A percentile compares a stretch with the other conserved stretches of the same genome.
phyloP scores from a whole-genome alignment of 108 stramenopile species.

The Fragilariopsis cylindrus region DNA sequence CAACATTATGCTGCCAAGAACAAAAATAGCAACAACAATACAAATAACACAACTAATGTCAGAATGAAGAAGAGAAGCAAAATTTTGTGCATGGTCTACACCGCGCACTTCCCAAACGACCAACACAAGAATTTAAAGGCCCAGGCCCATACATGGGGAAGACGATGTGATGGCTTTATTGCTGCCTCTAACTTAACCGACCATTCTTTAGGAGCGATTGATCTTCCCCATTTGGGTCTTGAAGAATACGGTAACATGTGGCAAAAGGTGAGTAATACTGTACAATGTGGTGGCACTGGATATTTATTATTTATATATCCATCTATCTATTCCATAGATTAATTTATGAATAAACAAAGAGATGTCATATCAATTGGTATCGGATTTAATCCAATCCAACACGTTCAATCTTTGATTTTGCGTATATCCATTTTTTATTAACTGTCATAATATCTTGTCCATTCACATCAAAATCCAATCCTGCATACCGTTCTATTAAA shows the following conservation, averaged over 20 bases:
- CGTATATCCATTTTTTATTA: no score
- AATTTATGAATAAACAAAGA: no score
- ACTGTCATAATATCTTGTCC: no score
- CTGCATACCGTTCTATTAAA: not conserved
- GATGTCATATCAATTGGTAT: no score
- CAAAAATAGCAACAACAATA: not conserved
- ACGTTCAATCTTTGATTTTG: no score
- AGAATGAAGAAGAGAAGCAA: not conserved
- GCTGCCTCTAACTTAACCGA: conserved; percentile 61
- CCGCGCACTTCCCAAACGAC: conserved; percentile 9
- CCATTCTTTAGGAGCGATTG: conserved; percentile 36
- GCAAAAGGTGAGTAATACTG: conserved; percentile 31
- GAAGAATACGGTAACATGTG: conserved; percentile 44
- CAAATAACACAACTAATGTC: not conserved
- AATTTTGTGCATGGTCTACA: conserved; percentile 39
- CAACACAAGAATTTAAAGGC: conserved; percentile 31
- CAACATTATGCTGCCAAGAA: not conserved
- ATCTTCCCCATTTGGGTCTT: conserved; percentile 53
- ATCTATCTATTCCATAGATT: no score
- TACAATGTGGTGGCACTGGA: no score
- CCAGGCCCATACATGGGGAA: conserved; percentile 58
- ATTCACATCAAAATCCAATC: no score
- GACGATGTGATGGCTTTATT: conserved; percentile 76
- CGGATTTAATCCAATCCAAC: no score
- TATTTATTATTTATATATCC: no score